Evolutionary conservation across 345 rosid species (phyloP).

Genomic region (Ceriops decandra): DNA sequence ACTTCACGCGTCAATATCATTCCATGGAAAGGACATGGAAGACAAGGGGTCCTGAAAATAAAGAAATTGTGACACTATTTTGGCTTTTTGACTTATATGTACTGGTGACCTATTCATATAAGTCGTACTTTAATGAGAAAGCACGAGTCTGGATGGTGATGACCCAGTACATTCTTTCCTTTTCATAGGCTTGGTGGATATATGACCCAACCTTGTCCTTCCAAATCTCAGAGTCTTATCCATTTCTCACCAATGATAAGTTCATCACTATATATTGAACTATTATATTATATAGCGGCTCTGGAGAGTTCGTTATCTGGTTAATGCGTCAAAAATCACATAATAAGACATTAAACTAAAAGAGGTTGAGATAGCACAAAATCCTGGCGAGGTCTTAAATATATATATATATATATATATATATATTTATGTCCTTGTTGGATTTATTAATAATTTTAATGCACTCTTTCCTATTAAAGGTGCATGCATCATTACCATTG

Average conservation of each 20-base stretch:
- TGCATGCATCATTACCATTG: slow-evolving; percentile 13
- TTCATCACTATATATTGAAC: slow-evolving; percentile 7
- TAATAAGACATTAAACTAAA: neutral
- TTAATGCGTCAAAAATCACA: no score
- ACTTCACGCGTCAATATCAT: neutral
- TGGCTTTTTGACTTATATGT: neutral
- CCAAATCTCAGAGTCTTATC: slow-evolving; percentile 1
- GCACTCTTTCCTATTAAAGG: neutral
- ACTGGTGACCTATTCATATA: neutral
- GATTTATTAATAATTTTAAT: neutral
- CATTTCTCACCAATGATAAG: neutral
- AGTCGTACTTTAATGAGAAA: neutral
- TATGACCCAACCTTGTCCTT: slow-evolving; percentile 15
- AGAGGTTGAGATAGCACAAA: neutral
- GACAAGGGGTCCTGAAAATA: neutral
- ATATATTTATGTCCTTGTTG: neutral
- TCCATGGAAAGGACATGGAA: neutral
- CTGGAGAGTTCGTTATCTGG: no score
- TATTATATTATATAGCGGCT: no score
- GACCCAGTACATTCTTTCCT: no score
- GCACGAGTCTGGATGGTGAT: neutral
- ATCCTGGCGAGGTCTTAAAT: slow-evolving; percentile 15
- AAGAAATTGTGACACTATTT: neutral
- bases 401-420: neutral
- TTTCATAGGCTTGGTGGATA: slow-evolving; percentile 8